A percentile compares a stretch with the other conserved stretches of the same genome.
Evolutionary conservation across 1,284 basidiomycete species (phyloP).

Genomic region (Apiotrichum domesticum): DNA sequence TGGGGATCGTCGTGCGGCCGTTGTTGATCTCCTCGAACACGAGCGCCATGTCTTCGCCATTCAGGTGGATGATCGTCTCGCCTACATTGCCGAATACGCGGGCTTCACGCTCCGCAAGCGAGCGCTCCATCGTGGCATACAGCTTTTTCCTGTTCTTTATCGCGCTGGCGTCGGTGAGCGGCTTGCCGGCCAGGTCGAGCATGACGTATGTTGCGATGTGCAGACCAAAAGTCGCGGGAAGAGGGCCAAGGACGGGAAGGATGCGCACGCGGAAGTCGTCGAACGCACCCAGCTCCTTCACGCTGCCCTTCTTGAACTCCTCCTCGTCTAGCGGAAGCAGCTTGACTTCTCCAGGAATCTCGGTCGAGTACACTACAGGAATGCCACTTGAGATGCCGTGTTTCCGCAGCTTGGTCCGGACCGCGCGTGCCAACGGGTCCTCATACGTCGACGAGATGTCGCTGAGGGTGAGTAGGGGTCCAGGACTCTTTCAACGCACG

Average conservation of each 20-base stretch:
- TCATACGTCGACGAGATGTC: conserved; percentile 91
- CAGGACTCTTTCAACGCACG: conserved; percentile 32
- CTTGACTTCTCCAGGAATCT: conserved; percentile 77
- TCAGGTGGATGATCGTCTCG: conserved; percentile 51
- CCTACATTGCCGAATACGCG: conserved; percentile 51
- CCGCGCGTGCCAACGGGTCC: conserved; percentile 87
- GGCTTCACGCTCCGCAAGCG: conserved; percentile 62
- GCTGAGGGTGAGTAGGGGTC: conserved; percentile 41
- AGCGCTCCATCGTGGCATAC: conserved; percentile 72
- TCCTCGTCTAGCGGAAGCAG: conserved; percentile 86
- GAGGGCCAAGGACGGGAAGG: conserved; percentile 51
- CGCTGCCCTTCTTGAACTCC: conserved; percentile 81
- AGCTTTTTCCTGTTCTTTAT: conserved; percentile 78
- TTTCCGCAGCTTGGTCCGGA: conserved; percentile 70
- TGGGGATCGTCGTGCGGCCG: conserved; percentile 71
- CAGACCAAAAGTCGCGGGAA: conserved; percentile 83
- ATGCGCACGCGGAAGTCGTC: conserved; percentile 77
- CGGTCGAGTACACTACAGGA: conserved; percentile 94
- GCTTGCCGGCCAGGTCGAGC: conserved; percentile 73
- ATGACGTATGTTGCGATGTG: conserved; percentile 80
- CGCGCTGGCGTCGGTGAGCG: conserved; percentile 71
- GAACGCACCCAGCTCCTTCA: conserved; percentile 85
- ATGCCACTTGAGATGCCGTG: conserved; percentile 67
- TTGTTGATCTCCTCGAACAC: conserved; percentile 82
- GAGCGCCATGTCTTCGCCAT: conserved; percentile 71